Evolutionary conservation across 2,329 filamentous ascomycete species (phyloP), one percentile per base, ranked within the genome.

Genomic region (Nemania sp.): DNA sequence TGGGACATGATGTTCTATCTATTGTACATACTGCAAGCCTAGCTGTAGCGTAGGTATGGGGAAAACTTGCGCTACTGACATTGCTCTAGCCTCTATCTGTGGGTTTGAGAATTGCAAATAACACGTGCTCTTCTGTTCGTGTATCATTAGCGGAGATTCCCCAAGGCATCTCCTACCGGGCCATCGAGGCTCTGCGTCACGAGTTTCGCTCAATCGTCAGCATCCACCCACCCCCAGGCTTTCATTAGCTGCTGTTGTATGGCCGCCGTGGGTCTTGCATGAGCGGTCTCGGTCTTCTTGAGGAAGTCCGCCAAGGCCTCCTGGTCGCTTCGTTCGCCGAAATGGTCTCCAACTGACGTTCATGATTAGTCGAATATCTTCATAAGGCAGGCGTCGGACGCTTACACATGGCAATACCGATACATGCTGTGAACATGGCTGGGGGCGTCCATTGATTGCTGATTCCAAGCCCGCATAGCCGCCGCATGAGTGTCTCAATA

Each of bases 381-480:
- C 17, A 4, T 17, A 31, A 15, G 31, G 28, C 9, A 17, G 17
- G 20, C 28, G 30, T 30, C 24, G 6, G 41, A 36, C 40, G 49
- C 59, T 34, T 67, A 80, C 76, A 82, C 64, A 76, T 77, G 50
- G 76, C 76, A 58, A 82, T 80, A 2, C 78, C 80, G 74, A 82
- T 80, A 15, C 75, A 80, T 0, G 79, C 77, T 1, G 78, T 80
- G 52, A 84, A 81, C 69, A 83, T 76, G 36, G 75, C 75, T 0
- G 83, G 81, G 22, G 82, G 78, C 1, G 77, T 80, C 65, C 75
- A 76, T 33, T 77, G 72, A 63, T 86, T 86, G 23, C 77, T 79
- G 9, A 80, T 65, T 0, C 80, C 82, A 30, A 84, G 84, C 1
- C 83, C 83, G 60, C 82, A 86, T 2, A 86, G 68, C 20, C 76